phyloP scores from a whole-genome alignment of 2,329 filamentous ascomycete genomes.

The Dothiorella sarmentorum region DNA sequence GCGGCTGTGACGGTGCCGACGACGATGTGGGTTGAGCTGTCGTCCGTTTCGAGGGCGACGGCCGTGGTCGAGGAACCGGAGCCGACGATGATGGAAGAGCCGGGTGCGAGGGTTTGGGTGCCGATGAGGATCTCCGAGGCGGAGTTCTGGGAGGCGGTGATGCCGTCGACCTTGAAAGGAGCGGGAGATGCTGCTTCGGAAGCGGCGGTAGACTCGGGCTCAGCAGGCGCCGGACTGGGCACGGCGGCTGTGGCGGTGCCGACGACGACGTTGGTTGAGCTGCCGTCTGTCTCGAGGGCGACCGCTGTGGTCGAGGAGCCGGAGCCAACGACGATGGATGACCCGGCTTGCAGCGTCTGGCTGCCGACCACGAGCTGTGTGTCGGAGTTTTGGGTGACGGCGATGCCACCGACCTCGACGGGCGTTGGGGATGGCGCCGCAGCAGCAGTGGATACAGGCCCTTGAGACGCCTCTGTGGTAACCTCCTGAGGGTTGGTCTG shows the following conservation, averaged over 20 bases:
- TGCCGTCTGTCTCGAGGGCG: background rate
- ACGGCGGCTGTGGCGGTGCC: background rate
- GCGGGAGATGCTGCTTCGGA: background rate
- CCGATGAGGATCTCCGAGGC: background rate
- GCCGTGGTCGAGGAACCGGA: conserved; percentile 3
- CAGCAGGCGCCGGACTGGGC: too few relatives aligned
- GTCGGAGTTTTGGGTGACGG: background rate
- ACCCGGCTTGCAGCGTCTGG: conserved; percentile 26
- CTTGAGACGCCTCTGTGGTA: too few relatives aligned
- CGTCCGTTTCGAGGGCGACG: background rate
- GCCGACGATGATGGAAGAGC: conserved; percentile 16
- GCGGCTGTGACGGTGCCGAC: background rate
- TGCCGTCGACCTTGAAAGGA: background rate
- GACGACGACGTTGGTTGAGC: background rate
- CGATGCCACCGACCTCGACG: conserved; percentile 4
- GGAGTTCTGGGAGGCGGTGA: conserved; percentile 1
- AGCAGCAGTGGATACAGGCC: too few relatives aligned
- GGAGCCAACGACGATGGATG: conserved; percentile 4
- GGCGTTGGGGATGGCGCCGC: too few relatives aligned
- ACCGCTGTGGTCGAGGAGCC: conserved; percentile 1
- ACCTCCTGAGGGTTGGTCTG: background rate
- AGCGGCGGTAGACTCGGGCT: background rate
- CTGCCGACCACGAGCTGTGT: background rate
- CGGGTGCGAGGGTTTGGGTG: conserved; percentile 24
- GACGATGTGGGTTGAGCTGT: background rate